These are phyloP conservation scores for Rhynchosporium graminicola DNA, from an alignment of 2,329 filamentous ascomycete species.

Conservation along the genomic window DNA sequence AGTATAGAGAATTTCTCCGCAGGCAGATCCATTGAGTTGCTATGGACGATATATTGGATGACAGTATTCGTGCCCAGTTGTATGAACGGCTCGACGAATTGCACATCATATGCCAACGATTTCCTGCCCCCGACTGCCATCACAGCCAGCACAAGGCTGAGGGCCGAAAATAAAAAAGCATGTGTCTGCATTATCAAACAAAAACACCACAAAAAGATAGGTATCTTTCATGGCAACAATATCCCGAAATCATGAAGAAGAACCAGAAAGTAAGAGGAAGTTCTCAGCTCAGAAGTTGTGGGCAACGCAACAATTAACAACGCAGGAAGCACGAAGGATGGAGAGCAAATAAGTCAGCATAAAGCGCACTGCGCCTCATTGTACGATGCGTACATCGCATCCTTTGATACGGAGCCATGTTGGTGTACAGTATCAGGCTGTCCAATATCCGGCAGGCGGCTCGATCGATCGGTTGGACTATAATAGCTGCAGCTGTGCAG, in stretches of 20 bases:
- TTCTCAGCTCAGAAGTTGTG: conserved; percentile 10
- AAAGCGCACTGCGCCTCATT: conserved; percentile 12
- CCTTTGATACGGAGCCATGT: conserved; percentile 17
- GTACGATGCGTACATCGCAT: conserved; percentile 11
- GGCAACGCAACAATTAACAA: conserved; percentile 15
- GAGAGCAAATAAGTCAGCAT: conserved; percentile 10
- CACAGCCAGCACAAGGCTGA: conserved; percentile 17
- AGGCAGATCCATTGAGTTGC: too few species aligned
- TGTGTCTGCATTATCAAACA: conserved; percentile 5
- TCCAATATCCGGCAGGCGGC: conserved; percentile 9
- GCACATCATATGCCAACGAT: too few species aligned
- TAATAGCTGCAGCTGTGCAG: conserved; percentile 9
- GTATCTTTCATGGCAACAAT: neutral
- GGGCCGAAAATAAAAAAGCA: conserved; percentile 11
- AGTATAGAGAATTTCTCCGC: neutral
- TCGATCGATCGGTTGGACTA: conserved; percentile 5
- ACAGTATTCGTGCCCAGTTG: neutral
- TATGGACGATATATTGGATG: neutral
- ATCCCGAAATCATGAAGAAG: conserved; percentile 15
- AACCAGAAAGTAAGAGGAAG: conserved; percentile 9
- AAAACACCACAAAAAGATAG: neutral
- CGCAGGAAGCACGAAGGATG: conserved; percentile 11
- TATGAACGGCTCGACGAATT: neutral
- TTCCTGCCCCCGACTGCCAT: neutral
- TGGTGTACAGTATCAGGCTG: conserved; percentile 12